phyloP scores from a whole-genome alignment of 331 rosid species.

The Acacia concinna region DNA sequence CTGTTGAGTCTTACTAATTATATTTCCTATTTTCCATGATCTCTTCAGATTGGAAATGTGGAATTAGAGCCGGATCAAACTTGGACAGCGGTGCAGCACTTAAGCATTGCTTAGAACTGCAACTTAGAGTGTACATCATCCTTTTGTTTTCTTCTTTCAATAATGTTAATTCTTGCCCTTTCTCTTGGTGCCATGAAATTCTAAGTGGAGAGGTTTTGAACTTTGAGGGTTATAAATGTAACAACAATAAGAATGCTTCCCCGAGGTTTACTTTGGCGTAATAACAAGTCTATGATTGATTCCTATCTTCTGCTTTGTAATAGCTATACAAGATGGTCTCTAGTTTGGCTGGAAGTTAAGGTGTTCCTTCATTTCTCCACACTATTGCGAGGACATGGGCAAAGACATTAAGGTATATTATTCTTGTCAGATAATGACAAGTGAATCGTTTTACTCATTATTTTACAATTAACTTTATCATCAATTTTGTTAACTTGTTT shows the following conservation, averaged over 20 bases:
- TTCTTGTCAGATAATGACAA: neutral
- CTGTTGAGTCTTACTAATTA: constrained; percentile 15
- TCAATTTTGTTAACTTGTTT: neutral
- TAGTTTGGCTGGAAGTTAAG: neutral
- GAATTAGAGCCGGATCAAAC: constrained; percentile 74
- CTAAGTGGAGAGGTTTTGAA: neutral
- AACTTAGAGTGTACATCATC: constrained; percentile 16
- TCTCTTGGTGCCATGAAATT: neutral
- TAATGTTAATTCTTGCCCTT: constrained; percentile 15
- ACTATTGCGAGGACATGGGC: neutral
- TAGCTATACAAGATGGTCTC: constrained; percentile 37
- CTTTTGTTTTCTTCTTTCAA: constrained; percentile 19
- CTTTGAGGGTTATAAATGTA: neutral
- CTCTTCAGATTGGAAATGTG: constrained; percentile 66
- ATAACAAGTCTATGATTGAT: constrained; percentile 25
- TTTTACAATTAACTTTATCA: no score
- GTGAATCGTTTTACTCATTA: neutral
- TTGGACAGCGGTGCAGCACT: constrained; percentile 87
- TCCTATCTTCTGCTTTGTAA: constrained; percentile 38
- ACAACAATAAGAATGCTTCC: neutral
- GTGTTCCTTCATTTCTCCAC: neutral
- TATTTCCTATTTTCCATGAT: constrained; percentile 22
- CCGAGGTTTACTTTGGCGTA: constrained; percentile 24
- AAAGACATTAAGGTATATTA: no score
- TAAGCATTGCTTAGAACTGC: constrained; percentile 58